Conservation (phyloP, 192 early-diverging fungal species). For the Coemansia sp. region DNA sequence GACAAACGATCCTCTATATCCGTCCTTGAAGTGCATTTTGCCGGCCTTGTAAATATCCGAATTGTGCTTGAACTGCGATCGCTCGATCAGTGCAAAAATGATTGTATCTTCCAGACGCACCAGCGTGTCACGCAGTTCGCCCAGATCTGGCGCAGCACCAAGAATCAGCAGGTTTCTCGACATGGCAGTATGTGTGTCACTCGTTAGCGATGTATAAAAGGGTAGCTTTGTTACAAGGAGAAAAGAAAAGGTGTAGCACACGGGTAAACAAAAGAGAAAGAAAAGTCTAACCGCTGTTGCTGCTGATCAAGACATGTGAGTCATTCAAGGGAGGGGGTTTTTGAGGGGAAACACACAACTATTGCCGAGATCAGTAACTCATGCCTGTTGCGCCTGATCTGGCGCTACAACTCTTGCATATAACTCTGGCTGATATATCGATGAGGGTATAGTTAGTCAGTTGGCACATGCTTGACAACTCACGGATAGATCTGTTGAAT, state of each 20-base stretch:
- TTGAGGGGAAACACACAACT: background rate
- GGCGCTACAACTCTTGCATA: background rate
- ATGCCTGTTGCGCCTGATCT: background rate
- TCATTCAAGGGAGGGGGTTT: background rate
- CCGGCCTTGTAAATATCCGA: slow-evolving; percentile 70
- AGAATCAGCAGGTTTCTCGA: slow-evolving; percentile 50
- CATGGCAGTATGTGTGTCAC: slow-evolving; percentile 14
- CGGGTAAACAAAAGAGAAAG: background rate
- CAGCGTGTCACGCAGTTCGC: slow-evolving; percentile 69
- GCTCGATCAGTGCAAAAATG: slow-evolving; percentile 82
- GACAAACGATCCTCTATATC: slow-evolving; percentile 76
- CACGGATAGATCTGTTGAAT: background rate
- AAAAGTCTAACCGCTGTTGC: background rate
- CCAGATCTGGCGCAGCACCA: slow-evolving; percentile 34
- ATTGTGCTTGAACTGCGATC: slow-evolving; percentile 89
- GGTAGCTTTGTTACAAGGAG: background rate
- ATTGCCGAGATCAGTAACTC: background rate
- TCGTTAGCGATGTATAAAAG: background rate
- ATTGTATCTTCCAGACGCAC: slow-evolving; percentile 95
- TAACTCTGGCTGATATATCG: background rate
- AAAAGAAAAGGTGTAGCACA: background rate
- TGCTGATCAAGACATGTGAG: slow-evolving; percentile 3
- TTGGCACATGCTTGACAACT: background rate
- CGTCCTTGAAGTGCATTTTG: slow-evolving; percentile 64
- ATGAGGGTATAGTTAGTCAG: background rate